A percentile compares a stretch with the other conserved stretches of the same genome.
Conservation (phyloP, 495 filamentous ascomycete genomes). For the Bacidia rubella region DNA sequence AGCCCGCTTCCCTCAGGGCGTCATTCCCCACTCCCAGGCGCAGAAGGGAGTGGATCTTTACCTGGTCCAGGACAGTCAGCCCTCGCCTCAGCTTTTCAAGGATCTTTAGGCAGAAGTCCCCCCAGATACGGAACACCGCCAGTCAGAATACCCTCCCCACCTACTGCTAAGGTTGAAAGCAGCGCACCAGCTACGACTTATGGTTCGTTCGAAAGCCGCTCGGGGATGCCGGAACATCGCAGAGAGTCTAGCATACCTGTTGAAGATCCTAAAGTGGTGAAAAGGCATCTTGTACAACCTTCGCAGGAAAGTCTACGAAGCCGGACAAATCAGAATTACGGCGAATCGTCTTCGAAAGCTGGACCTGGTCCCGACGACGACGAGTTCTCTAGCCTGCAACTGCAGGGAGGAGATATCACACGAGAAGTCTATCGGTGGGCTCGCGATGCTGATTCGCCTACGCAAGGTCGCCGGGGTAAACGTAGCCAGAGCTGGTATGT, state of each 20-base stretch:
- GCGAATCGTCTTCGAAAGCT: slow-evolving; percentile 26
- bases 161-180: slow-evolving; percentile 29
- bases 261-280: slow-evolving; percentile 72
- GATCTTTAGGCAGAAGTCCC: slow-evolving; percentile 42
- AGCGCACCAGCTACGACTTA: slow-evolving; percentile 51
- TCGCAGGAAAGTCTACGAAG: slow-evolving; percentile 24
- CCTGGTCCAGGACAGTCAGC: slow-evolving; percentile 62
- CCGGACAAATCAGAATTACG: slow-evolving; percentile 20
- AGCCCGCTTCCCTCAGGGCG: slow-evolving; percentile 23
- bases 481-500: slow-evolving; percentile 79
- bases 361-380: slow-evolving; percentile 47
- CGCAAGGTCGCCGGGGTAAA: slow-evolving; percentile 32
- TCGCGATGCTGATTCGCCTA: slow-evolving; percentile 54
- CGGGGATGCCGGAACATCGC: slow-evolving; percentile 25
- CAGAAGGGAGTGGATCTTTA: slow-evolving; percentile 32
- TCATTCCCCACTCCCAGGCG: slow-evolving; percentile 40
- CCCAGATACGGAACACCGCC: slow-evolving; percentile 38
- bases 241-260: slow-evolving; percentile 33
- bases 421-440: slow-evolving; percentile 90
- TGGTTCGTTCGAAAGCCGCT: slow-evolving; percentile 62
- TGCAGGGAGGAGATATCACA: slow-evolving; percentile 91
- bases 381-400: slow-evolving; percentile 80
- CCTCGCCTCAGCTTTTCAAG: slow-evolving; percentile 60
- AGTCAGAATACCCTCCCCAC: slow-evolving; percentile 42
- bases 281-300: slow-evolving; percentile 65